Evolutionary conservation across 345 rosid genomes (phyloP).

Genomic region (Dovyalis caffra): DNA sequence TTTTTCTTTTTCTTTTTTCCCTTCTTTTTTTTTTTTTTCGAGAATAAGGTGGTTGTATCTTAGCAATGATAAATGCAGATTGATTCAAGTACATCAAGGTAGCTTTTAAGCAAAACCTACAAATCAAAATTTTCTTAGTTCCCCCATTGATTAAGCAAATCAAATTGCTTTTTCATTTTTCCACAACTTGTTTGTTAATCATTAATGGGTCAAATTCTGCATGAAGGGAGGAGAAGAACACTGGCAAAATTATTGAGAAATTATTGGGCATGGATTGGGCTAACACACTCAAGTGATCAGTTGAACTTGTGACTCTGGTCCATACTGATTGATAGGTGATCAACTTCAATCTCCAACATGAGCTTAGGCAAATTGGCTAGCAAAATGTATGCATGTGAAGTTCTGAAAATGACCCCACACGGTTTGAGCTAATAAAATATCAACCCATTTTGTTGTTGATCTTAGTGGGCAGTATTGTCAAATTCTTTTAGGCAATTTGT

Average conservation of each 20-base stretch:
- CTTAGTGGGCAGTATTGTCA: background rate
- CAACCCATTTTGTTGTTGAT: background rate
- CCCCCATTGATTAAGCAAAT: too few species aligned
- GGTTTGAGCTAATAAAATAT: conserved; percentile 3
- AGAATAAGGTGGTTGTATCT: too few species aligned
- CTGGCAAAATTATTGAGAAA: background rate
- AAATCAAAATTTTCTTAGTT: too few species aligned
- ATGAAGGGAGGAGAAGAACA: background rate
- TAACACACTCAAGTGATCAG: background rate
- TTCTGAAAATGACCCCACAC: conserved; percentile 8
- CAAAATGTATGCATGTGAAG: background rate
- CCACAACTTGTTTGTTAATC: too few species aligned
- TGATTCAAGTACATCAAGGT: too few species aligned
- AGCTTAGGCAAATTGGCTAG: background rate
- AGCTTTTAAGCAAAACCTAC: too few species aligned
- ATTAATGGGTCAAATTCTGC: background rate
- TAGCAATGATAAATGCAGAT: too few species aligned
- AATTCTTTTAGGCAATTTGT: background rate
- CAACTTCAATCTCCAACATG: background rate
- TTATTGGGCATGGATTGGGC: conserved; percentile 12
- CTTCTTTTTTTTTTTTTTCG: too few species aligned
- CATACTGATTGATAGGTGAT: background rate
- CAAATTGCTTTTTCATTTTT: too few species aligned
- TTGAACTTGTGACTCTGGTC: background rate
- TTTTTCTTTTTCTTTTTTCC: too few species aligned